phyloP scores from a whole-genome alignment of 306 rosid genomes.

The Cicer pinnatifidum region DNA sequence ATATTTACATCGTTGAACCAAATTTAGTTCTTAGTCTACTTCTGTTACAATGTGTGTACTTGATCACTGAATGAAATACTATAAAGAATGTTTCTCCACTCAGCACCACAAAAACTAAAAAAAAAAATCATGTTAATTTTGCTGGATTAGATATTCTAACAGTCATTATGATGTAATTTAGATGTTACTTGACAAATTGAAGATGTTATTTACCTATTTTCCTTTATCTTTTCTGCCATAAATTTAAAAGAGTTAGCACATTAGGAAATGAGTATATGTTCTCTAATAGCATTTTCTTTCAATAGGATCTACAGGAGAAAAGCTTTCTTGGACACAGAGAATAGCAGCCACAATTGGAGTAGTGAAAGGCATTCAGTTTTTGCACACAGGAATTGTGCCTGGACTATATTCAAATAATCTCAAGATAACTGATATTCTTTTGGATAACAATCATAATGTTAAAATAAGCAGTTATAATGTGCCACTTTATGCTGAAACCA shows the following conservation, averaged over 20 bases:
- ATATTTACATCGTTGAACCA: no score
- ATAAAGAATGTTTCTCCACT: no score
- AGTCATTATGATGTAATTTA: no score
- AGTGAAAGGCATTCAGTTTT: constrained; percentile 84
- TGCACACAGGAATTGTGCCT: constrained; percentile 94
- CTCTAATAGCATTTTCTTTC: constrained; percentile 45
- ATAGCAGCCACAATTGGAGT: constrained; percentile 84
- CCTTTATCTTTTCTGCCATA: neutral
- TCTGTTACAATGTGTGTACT: no score
- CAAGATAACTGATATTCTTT: constrained; percentile 78
- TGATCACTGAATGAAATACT: no score
- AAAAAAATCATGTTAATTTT: no score
- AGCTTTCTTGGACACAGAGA: constrained; percentile 84
- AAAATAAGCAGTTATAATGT: constrained; percentile 80
- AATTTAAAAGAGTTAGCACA: neutral
- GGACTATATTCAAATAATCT: constrained; percentile 79
- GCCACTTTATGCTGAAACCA: constrained; percentile 63
- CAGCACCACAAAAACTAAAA: no score
- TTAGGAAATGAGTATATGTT: neutral
- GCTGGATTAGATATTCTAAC: no score
- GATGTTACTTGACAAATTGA: no score
- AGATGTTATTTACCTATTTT: no score
- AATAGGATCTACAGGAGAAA: constrained; percentile 63
- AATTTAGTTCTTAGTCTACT: no score
- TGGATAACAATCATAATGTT: constrained; percentile 73